Evolutionary conservation across 2,329 filamentous ascomycete genomes (phyloP).

Genomic region (Corniculantispora saksenae): DNA sequence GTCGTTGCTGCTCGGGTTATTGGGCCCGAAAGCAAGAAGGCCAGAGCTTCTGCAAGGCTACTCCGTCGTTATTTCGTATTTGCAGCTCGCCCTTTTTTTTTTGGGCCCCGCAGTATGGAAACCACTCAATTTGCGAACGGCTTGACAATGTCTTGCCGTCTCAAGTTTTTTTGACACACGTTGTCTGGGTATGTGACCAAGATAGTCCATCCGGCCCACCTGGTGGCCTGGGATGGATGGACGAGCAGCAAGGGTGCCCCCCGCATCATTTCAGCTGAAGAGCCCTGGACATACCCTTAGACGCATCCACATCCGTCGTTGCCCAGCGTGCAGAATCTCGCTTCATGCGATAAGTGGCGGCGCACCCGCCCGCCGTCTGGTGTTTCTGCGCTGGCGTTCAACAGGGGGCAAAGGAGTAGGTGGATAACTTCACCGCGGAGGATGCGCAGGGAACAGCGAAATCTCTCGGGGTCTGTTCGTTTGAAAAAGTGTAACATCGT

Average conservation of each 20-base stretch:
- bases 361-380: neutral
- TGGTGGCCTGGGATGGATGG: neutral
- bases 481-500: neutral
- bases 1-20: too few relatives aligned
- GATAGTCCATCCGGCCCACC: neutral
- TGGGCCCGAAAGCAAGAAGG: too few relatives aligned
- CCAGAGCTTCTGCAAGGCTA: too few relatives aligned
- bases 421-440: neutral
- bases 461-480: neutral
- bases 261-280: slow-evolving; percentile 15
- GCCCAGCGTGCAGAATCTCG: slow-evolving; percentile 5
- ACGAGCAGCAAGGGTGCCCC: neutral
- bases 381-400: neutral
- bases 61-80: neutral
- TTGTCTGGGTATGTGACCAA: neutral
- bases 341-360: slow-evolving; percentile 15
- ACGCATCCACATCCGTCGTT: neutral
- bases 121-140: neutral
- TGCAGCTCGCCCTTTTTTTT: neutral
- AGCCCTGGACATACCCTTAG: neutral
- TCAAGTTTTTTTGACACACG: neutral
- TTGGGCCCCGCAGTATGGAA: neutral
- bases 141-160: neutral
- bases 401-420: neutral
- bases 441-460: neutral